A percentile compares a stretch with the other conserved stretches of the same genome.
Evolutionary conservation across 768 basidiomycete genomes (phyloP).

Genomic region (Scleroderma citrinum): DNA sequence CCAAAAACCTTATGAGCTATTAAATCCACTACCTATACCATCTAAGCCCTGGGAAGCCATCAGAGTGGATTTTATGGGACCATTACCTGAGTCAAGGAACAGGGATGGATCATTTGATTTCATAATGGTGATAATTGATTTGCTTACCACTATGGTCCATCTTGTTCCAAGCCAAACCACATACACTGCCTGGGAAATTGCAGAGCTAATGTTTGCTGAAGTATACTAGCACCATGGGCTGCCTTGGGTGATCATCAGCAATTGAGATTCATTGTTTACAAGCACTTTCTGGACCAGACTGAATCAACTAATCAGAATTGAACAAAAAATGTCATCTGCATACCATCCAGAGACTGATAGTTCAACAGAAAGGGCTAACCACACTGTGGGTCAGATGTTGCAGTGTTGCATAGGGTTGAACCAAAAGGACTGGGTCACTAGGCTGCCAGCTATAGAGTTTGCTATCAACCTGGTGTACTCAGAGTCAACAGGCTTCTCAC

Average conservation of each 20-base stretch:
- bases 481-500: not conserved
- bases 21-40: constrained; percentile 21
- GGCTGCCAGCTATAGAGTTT: constrained; percentile 31
- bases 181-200: constrained; percentile 18
- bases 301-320: constrained; percentile 7
- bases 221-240: constrained; percentile 29
- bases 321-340: constrained; percentile 10
- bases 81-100: constrained; percentile 15
- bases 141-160: constrained; percentile 18
- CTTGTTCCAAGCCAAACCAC: constrained; percentile 15
- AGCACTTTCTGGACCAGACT: constrained; percentile 26
- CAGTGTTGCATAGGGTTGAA: constrained; percentile 14
- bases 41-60: constrained; percentile 22
- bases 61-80: constrained; percentile 21
- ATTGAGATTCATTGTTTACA: constrained; percentile 28
- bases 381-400: constrained; percentile 27
- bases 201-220: constrained; percentile 19
- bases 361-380: constrained; percentile 27
- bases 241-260: constrained; percentile 19
- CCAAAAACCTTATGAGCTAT: constrained; percentile 21
- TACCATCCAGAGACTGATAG: constrained; percentile 37
- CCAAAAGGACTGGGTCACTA: constrained; percentile 26
- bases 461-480: constrained; percentile 15
- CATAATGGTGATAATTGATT: constrained; percentile 25
- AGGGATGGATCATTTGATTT: constrained; percentile 19